Base-by-base conservation (phyloP, 805 yeast genomes). In the Lipomyces anomalus region DNA sequence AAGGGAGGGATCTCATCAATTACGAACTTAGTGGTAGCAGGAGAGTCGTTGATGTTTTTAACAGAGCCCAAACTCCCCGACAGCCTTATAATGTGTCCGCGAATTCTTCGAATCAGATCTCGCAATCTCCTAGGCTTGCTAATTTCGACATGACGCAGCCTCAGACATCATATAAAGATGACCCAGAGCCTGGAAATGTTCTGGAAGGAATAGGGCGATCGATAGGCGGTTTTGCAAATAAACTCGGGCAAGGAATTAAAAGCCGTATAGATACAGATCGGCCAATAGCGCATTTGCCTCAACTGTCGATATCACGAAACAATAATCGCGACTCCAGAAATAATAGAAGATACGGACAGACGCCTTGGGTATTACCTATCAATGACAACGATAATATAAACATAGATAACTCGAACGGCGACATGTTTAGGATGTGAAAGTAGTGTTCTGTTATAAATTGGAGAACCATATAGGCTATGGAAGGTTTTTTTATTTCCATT, bases 1-100 rank as follows among this genome's bases (percentile, higher is more conserved):
- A 55, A 34, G 58, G 58, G 16, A 44, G 56, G 23, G 58, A 55
- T 35, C 38, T 55, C 36, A 51, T 55, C 17, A 30, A 36, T 22
- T 48, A 55, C 23, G 58, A 55, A 40, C 32, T 54, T 13, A 26
- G 13, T 13, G 30, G 30, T 13, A 13, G 30, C 30, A 9, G 30
- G 13, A 9, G 11, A 26, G 30, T 13, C 30, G 30, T 13, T 13
- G 13, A 26, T 13, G 30, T 13, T 13, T 26, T 26, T 13, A 9
- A 9, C 11, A 9, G 30, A 9, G 13, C 11, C 13, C 11, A 13
- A 9, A 17, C 34, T 22, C 47, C 23, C 16, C 16, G 35, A 21
- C n/a, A n/a, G n/a, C n/a, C n/a, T n/a, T n/a, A n/a, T n/a, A n/a
- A n/a, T n/a, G n/a, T n/a, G n/a, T n/a, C n/a, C n/a, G 22, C 32